Percentiles rank a stretch among this genome's conserved stretches.
These are phyloP conservation scores for Coprinopsis cinerea DNA, from an alignment of 768 basidiomycete genomes.

Conservation along the genomic window DNA sequence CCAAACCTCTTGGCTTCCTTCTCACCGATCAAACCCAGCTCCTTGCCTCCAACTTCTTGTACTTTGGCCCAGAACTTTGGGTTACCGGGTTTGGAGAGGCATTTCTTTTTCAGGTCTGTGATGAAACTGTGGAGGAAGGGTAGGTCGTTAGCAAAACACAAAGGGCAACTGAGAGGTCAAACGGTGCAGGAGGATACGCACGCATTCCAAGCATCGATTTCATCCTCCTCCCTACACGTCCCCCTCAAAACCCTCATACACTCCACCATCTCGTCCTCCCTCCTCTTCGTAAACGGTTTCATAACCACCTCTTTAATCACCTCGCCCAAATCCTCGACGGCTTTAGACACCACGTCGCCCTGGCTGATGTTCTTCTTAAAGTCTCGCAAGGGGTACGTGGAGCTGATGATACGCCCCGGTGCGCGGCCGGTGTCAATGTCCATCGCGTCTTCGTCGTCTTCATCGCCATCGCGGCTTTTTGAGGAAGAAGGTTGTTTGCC, in stretches of 20 bases:
- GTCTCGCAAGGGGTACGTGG: slow-evolving; percentile 67
- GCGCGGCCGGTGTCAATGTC: slow-evolving; percentile 45
- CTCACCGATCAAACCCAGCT: slow-evolving; percentile 56
- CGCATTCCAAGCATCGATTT: slow-evolving; percentile 79
- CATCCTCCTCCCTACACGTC: slow-evolving; percentile 66
- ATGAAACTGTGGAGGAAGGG: slow-evolving; percentile 45
- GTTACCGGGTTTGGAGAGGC: slow-evolving; percentile 51
- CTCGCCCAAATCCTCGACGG: slow-evolving; percentile 69
- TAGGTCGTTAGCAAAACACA: background rate
- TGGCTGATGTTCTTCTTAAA: slow-evolving; percentile 64
- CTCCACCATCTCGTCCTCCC: slow-evolving; percentile 64
- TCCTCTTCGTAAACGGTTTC: slow-evolving; percentile 63
- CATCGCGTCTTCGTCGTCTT: background rate
- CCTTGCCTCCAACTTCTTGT: slow-evolving; percentile 39
- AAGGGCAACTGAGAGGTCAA: slow-evolving; percentile 1
- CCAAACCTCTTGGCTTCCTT: slow-evolving; percentile 57
- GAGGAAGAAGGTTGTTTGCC: background rate
- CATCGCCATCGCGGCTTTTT: background rate
- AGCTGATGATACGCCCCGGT: slow-evolving; percentile 72
- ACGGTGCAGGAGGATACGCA: slow-evolving; percentile 25
- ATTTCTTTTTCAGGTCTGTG: slow-evolving; percentile 49
- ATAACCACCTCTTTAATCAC: slow-evolving; percentile 68
- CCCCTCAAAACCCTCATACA: slow-evolving; percentile 67
- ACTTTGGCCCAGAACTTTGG: slow-evolving; percentile 61
- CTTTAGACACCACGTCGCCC: slow-evolving; percentile 81